phyloP scores from a whole-genome alignment of 2,329 filamentous ascomycete species.

The Monilinia fructicola region DNA sequence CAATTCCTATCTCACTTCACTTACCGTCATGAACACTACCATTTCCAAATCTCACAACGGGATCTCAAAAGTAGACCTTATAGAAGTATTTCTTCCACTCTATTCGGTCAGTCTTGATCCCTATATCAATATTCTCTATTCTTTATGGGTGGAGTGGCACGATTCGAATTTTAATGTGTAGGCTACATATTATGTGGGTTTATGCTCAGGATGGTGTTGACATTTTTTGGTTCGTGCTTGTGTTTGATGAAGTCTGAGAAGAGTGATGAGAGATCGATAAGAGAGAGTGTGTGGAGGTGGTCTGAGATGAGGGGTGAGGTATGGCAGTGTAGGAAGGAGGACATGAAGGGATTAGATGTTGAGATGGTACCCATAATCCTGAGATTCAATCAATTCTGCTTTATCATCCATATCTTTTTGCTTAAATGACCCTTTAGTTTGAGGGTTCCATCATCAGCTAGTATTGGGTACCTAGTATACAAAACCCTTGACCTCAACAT shows the following conservation, averaged over 20 bases:
- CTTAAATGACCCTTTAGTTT: too few species aligned
- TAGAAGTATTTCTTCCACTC: conserved; percentile 21
- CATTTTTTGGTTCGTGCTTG: neutral
- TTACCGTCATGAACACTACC: neutral
- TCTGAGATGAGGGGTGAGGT: too few species aligned
- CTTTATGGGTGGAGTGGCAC: conserved; percentile 3
- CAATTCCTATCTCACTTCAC: neutral
- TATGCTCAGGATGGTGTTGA: conserved; percentile 7
- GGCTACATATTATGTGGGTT: conserved; percentile 7
- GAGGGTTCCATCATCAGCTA: too few species aligned
- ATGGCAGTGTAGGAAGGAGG: neutral
- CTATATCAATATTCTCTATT: conserved; percentile 9
- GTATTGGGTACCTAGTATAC: too few species aligned
- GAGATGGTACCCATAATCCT: too few species aligned
- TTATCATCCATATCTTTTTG: too few species aligned
- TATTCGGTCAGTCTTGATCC: conserved; percentile 21
- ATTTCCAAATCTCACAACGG: neutral
- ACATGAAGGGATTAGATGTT: neutral
- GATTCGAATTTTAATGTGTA: conserved; percentile 3
- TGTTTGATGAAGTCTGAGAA: neutral
- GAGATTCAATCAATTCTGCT: too few species aligned
- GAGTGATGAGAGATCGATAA: neutral
- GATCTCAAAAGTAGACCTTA: conserved; percentile 21
- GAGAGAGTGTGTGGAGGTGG: too few species aligned
- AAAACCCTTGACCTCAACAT: too few species aligned